phyloP scores from a whole-genome alignment of 306 rosid genomes.

The Amphicarpaea edgeworthii region DNA sequence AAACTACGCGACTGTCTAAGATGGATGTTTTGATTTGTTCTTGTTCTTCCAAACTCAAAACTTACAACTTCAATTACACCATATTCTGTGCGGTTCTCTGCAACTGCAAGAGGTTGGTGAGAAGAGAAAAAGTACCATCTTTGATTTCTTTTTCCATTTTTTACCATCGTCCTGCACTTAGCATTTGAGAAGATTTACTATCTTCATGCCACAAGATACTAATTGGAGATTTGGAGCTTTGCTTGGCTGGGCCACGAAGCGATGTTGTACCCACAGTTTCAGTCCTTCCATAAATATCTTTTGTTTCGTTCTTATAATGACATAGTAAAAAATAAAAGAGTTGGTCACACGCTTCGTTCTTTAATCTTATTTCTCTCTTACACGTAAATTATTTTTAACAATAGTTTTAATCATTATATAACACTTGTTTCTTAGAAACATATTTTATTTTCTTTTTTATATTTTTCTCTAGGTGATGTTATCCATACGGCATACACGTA shows the following conservation, averaged over 20 bases:
- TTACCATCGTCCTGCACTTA: neutral
- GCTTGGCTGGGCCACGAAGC: neutral
- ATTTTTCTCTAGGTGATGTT: neutral
- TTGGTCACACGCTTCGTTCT: neutral
- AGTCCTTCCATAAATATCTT: constrained; percentile 11
- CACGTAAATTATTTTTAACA: no score
- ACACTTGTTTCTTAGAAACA: neutral
- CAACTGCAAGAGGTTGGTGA: neutral
- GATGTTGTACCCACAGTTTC: neutral
- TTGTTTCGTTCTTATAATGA: neutral
- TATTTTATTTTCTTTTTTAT: no score
- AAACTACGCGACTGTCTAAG: neutral
- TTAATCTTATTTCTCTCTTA: neutral
- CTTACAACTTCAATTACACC: neutral
- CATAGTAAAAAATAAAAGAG: neutral
- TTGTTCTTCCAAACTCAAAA: neutral
- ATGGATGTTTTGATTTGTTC: neutral
- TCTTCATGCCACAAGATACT: neutral
- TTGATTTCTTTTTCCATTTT: neutral
- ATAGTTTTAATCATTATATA: neutral
- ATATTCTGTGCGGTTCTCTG: constrained; percentile 4
- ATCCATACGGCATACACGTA: neutral
- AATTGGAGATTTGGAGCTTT: neutral
- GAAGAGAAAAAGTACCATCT: neutral
- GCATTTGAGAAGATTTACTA: neutral